Conservation (phyloP, 805 yeast species). For the Peterozyma toletana region DNA sequence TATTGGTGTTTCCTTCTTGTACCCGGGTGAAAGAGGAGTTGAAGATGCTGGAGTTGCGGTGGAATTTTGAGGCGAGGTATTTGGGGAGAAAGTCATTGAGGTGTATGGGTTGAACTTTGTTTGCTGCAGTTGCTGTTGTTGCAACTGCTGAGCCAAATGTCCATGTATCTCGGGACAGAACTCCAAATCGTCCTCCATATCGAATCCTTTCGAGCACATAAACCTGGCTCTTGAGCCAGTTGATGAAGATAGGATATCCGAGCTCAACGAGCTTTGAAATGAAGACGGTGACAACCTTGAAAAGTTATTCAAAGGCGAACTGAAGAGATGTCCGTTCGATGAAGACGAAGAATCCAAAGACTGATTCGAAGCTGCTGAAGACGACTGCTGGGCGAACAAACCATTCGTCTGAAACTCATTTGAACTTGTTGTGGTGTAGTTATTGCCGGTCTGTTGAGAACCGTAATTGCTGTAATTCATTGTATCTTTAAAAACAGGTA, state of each 20-base stretch:
- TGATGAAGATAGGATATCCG: neutral
- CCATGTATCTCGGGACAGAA: constrained; percentile 50
- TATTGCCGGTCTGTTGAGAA: no score
- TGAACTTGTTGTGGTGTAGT: no score
- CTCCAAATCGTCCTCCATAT: constrained; percentile 55
- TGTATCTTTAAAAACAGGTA: no score
- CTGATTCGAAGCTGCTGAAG: no score
- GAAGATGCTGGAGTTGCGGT: constrained; percentile 12
- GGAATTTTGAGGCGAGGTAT: constrained; percentile 26
- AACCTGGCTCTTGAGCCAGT: constrained; percentile 25
- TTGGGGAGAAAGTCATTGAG: constrained; percentile 54
- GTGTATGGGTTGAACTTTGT: constrained; percentile 65
- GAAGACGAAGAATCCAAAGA: neutral
- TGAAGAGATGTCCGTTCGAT: neutral
- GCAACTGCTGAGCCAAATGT: neutral
- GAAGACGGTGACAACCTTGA: neutral
- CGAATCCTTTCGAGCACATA: constrained; percentile 54
- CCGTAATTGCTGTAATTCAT: no score
- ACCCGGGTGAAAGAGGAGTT: constrained; percentile 14
- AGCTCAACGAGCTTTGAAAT: neutral
- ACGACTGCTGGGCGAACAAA: no score
- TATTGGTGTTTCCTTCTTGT: constrained; percentile 6
- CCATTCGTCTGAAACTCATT: no score
- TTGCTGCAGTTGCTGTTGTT: constrained; percentile 13
- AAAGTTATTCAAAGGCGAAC: neutral